Percentiles rank a stretch among this genome's conserved stretches.
These are phyloP conservation scores for Xylariaceae sp. DNA, from an alignment of 2,329 filamentous ascomycete species.

Conservation along the genomic window DNA sequence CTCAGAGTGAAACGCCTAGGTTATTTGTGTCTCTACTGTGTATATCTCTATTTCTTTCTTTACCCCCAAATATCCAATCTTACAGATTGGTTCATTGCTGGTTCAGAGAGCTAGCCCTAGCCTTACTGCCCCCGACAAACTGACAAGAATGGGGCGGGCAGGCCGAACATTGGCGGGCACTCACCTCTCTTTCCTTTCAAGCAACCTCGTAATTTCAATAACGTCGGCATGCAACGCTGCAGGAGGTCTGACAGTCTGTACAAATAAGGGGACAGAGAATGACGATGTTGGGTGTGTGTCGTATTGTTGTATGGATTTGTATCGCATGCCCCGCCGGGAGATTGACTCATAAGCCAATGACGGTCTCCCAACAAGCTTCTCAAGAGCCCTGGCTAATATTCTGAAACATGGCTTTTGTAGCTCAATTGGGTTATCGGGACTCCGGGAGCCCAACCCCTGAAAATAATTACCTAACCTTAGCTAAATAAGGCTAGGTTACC, in stretches of 20 bases:
- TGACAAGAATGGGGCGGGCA: no score
- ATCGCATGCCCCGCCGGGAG: conserved; percentile 1
- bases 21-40: no score
- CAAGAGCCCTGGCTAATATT: conserved; percentile 14
- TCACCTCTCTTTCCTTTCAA: not conserved
- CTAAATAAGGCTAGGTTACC: conserved; percentile 27
- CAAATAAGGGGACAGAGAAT: no score
- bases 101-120: no score
- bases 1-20: no score
- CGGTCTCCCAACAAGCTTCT: conserved; percentile 1
- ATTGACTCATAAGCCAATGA: conserved; percentile 8
- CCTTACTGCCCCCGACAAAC: no score
- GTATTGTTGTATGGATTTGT: conserved; percentile 1
- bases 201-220: not conserved
- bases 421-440: conserved; percentile 7
- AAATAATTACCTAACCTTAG: not conserved
- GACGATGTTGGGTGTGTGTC: conserved; percentile 1
- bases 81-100: no score
- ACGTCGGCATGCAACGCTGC: conserved; percentile 3
- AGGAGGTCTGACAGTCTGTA: no score
- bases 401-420: conserved; percentile 19
- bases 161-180: no score
- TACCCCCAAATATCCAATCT: no score
- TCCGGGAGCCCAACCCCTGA: conserved; percentile 1
- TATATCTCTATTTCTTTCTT: no score